Evolutionary conservation across 495 filamentous ascomycete species (phyloP).

Genomic region (Daldinia caldariorum): DNA sequence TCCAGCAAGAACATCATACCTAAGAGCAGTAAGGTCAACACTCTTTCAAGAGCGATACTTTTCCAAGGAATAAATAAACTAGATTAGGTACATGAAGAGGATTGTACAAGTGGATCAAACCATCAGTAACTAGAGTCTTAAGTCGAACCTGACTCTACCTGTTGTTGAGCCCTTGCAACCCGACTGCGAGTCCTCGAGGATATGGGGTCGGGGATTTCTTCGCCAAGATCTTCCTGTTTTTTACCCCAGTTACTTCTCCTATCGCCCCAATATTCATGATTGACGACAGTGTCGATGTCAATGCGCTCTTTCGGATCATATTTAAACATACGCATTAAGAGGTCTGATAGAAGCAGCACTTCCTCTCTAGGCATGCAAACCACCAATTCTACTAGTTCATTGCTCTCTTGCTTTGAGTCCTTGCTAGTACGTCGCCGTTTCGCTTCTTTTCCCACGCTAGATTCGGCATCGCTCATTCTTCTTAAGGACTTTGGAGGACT

Average conservation of each 20-base stretch:
- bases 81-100: neutral
- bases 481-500: neutral
- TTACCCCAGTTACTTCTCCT: slow-evolving; percentile 13
- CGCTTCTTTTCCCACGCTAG: neutral
- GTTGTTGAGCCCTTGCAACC: neutral
- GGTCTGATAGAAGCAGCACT: slow-evolving; percentile 33
- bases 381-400: slow-evolving; percentile 10
- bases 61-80: neutral
- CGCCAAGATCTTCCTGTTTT: neutral
- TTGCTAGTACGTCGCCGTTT: slow-evolving; percentile 14
- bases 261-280: slow-evolving; percentile 28
- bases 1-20: neutral
- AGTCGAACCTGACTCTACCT: neutral
- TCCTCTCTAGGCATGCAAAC: slow-evolving; percentile 29
- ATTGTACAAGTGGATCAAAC: too few species aligned
- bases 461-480: slow-evolving; percentile 16
- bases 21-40: neutral
- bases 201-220: slow-evolving; percentile 21
- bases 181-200: slow-evolving; percentile 29
- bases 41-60: neutral
- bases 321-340: slow-evolving; percentile 36
- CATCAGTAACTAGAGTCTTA: neutral
- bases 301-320: slow-evolving; percentile 40
- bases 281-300: slow-evolving; percentile 20
- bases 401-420: neutral